Percentiles rank a stretch among this genome's conserved stretches.
These are phyloP conservation scores for Pestalotiopsis sp. DNA, from an alignment of 2,329 filamentous ascomycete genomes.

Conservation along the genomic window DNA sequence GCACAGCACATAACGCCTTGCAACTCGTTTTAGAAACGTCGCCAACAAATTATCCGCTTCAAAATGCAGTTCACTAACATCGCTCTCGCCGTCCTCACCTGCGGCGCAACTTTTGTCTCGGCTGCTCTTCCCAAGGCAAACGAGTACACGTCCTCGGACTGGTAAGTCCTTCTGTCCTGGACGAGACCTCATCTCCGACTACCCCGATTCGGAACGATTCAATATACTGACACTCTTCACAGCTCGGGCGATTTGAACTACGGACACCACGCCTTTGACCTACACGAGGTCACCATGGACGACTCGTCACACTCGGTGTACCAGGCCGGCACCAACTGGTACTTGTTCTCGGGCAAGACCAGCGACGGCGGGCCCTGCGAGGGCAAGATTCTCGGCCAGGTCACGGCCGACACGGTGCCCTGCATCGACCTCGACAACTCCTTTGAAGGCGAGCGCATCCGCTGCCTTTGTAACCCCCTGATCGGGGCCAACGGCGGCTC, in stretches of 20 bases:
- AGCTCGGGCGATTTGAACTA: conserved; percentile 1
- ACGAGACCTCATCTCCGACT: no score
- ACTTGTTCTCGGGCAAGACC: background rate
- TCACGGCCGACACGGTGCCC: background rate
- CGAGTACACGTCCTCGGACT: background rate
- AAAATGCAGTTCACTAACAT: background rate
- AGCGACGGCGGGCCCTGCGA: background rate
- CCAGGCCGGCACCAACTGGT: background rate
- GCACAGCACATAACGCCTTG: no score
- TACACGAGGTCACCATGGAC: conserved; percentile 1
- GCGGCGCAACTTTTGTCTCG: background rate
- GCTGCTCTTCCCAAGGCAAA: conserved; percentile 3
- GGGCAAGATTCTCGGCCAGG: background rate
- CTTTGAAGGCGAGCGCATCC: background rate
- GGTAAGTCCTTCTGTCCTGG: background rate
- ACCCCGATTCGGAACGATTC: no score
- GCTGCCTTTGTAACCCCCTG: background rate
- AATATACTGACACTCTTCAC: background rate
- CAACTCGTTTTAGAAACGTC: no score
- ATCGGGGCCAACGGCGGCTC: background rate
- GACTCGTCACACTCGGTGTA: conserved; percentile 1
- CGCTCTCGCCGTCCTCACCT: background rate
- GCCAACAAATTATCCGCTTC: no score
- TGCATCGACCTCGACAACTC: background rate
- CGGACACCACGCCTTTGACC: background rate